Evolutionary conservation across 2,329 filamentous ascomycete genomes (phyloP).

Genomic region (Paracoccidioides brasiliensis): DNA sequence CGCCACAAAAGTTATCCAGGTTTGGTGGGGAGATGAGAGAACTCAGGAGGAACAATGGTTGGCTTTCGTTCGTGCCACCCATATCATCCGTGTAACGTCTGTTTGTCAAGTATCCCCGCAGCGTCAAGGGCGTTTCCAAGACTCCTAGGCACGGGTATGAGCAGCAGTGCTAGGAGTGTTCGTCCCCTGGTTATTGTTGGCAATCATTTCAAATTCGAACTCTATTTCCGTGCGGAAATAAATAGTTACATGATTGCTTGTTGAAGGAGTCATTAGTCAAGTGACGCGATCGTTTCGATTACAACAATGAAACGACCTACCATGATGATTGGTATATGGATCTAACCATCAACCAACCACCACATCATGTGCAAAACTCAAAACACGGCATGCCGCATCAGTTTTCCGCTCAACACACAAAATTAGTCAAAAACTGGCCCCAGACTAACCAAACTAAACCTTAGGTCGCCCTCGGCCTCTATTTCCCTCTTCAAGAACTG

Average conservation of each 20-base stretch:
- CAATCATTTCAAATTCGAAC: neutral
- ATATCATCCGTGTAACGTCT: neutral
- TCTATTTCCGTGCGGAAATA: neutral
- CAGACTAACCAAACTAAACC: conserved; percentile 51
- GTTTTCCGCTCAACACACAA: neutral
- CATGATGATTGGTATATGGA: neutral
- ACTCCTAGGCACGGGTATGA: neutral
- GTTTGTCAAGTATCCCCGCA: neutral
- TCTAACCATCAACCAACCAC: neutral
- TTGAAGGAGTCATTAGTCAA: neutral
- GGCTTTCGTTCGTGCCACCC: neutral
- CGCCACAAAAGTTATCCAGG: neutral
- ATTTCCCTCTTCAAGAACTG: conserved; percentile 47
- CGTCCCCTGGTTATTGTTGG: neutral
- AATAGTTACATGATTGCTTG: neutral
- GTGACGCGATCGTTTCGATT: neutral
- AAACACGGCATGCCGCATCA: neutral
- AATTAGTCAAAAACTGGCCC: conserved; percentile 43
- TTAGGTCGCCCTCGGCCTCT: conserved; percentile 39
- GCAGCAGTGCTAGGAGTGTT: neutral
- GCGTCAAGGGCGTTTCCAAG: neutral
- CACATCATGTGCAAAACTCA: neutral
- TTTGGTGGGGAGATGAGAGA: neutral
- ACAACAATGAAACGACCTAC: neutral
- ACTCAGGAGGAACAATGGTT: neutral